Conservation (phyloP, 164 flowering plant species). For the Nymphaea colorata region DNA sequence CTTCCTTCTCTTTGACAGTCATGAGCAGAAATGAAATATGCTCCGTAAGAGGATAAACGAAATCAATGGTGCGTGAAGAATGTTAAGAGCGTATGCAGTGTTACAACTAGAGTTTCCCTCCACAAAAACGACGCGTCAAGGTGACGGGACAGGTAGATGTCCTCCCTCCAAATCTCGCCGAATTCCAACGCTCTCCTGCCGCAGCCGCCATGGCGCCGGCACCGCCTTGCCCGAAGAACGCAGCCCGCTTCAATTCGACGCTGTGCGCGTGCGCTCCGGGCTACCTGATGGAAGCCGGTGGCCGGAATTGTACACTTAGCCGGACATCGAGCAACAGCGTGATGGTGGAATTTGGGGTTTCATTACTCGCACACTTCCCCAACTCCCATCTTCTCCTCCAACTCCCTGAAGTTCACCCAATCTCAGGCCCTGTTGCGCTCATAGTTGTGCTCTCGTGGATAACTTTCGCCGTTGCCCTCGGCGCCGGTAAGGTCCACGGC, state of each 20-base stretch:
- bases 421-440: slow-evolving; percentile 36
- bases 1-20: no score
- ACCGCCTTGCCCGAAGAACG: slow-evolving; percentile 40
- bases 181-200: no score
- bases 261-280: slow-evolving; percentile 73
- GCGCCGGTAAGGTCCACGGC: slow-evolving; percentile 46
- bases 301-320: slow-evolving; percentile 31
- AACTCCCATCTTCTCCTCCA: slow-evolving; percentile 43
- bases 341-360: slow-evolving; percentile 33
- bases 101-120: no score
- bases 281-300: slow-evolving; percentile 19
- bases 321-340: slow-evolving; percentile 8
- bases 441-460: slow-evolving; percentile 57
- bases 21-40: no score
- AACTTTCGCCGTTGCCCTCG: slow-evolving; percentile 34
- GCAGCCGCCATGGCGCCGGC: background rate
- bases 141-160: no score
- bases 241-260: slow-evolving; percentile 48
- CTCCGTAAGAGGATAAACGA: no score
- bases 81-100: no score
- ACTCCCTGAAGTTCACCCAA: slow-evolving; percentile 47
- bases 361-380: slow-evolving; percentile 38
- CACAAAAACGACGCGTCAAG: no score
- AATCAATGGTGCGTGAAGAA: no score
- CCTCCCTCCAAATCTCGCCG: no score